These are phyloP conservation scores for Alternaria tenuissima DNA, from an alignment of 2,329 filamentous ascomycete species.

Conservation along the genomic window DNA sequence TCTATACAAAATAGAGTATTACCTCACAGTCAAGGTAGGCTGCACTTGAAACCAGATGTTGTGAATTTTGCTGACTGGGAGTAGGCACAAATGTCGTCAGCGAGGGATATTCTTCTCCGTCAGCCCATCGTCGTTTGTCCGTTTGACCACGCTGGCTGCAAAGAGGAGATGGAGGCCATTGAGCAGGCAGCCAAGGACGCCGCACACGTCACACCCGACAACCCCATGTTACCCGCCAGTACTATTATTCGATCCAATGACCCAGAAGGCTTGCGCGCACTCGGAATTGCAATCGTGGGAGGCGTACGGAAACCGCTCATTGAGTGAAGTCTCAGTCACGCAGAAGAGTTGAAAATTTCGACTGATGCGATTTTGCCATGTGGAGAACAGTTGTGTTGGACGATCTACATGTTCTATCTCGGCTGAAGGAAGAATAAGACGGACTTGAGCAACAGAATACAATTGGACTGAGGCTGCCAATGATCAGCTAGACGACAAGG, in stretches of 20 bases:
- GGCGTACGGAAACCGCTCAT: slow-evolving; percentile 70
- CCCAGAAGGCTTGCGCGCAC: slow-evolving; percentile 65
- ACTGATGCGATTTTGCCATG: slow-evolving; percentile 2
- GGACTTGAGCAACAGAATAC: neutral
- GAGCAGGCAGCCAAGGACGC: slow-evolving; percentile 95
- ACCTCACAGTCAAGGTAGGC: slow-evolving; percentile 86
- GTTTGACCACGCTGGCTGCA: slow-evolving; percentile 92
- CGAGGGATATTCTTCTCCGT: slow-evolving; percentile 85
- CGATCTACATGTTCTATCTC: neutral
- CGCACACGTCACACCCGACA: slow-evolving; percentile 84
- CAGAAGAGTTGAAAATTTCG: neutral
- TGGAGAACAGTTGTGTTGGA: neutral
- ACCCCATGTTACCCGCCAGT: slow-evolving; percentile 88
- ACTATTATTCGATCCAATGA: slow-evolving; percentile 83
- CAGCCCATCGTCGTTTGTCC: slow-evolving; percentile 97
- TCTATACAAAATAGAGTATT: slow-evolving; percentile 98
- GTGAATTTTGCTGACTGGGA: slow-evolving; percentile 17
- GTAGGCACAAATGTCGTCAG: slow-evolving; percentile 86
- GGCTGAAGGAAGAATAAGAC: neutral
- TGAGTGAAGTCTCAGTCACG: slow-evolving; percentile 59
- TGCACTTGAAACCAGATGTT: neutral
- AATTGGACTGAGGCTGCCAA: neutral
- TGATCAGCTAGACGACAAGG: neutral
- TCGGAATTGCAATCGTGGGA: slow-evolving; percentile 70
- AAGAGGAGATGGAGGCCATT: slow-evolving; percentile 98